Conservation (phyloP, 768 basidiomycete genomes). For the Psilocybe cubensis region DNA sequence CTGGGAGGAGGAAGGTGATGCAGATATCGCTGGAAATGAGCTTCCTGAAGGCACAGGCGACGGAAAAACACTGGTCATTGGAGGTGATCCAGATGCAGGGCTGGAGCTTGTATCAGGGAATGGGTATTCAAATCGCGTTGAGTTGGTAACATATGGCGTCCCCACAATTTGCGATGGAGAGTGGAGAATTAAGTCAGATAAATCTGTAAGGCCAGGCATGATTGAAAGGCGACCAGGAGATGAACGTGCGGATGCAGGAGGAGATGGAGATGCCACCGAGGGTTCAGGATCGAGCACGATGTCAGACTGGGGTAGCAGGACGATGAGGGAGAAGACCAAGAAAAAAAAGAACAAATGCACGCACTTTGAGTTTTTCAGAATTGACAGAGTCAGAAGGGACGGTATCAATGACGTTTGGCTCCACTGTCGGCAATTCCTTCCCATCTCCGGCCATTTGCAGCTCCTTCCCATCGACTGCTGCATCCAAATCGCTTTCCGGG, state of each 20-base stretch:
- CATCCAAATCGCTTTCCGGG: background rate
- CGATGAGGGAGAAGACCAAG: background rate
- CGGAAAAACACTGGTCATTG: background rate
- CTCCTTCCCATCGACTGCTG: background rate
- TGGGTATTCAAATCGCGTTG: conserved; percentile 27
- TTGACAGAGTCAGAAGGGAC: background rate
- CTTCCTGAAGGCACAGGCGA: background rate
- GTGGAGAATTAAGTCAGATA: conserved; percentile 15
- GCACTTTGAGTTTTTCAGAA: background rate
- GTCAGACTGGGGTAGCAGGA: background rate
- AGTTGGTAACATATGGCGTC: conserved; percentile 23
- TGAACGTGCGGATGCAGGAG: background rate
- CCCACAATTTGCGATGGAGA: conserved; percentile 25
- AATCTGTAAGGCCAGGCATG: conserved; percentile 18
- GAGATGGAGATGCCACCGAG: background rate
- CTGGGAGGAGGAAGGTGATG: background rate
- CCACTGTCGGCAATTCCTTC: background rate
- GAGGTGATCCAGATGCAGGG: conserved; percentile 12
- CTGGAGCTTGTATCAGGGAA: conserved; percentile 21
- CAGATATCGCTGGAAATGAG: conserved; percentile 3
- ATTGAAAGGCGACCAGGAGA: background rate
- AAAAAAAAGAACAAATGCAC: background rate
- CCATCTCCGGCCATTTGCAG: background rate
- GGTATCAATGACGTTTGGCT: background rate
- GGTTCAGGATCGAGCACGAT: background rate